phyloP scores from a whole-genome alignment of 768 basidiomycete species.

The Mycena filopes region DNA sequence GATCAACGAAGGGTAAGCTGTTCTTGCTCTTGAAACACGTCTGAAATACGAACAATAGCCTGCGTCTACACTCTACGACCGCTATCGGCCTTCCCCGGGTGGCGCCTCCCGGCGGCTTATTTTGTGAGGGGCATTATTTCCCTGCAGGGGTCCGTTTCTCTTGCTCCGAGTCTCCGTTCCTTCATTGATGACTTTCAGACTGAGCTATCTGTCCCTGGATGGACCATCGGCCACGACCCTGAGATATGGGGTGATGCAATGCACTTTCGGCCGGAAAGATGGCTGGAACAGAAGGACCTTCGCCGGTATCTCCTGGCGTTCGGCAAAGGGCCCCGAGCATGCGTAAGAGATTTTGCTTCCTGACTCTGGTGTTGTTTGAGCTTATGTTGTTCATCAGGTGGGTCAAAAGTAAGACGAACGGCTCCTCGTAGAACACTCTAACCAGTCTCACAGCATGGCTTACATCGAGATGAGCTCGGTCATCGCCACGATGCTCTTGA shows the following conservation, averaged over 20 bases:
- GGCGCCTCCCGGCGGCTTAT: slow-evolving; percentile 42
- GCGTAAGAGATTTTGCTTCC: slow-evolving; percentile 38
- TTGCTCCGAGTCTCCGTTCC: neutral
- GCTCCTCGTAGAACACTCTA: no score
- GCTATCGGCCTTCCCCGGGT: slow-evolving; percentile 49
- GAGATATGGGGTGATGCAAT: slow-evolving; percentile 47
- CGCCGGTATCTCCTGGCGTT: slow-evolving; percentile 43
- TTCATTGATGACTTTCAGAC: slow-evolving; percentile 32
- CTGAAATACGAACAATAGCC: slow-evolving; percentile 30
- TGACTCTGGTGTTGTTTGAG: neutral
- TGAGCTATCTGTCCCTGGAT: slow-evolving; percentile 48
- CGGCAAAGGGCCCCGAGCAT: slow-evolving; percentile 45
- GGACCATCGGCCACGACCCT: slow-evolving; percentile 45
- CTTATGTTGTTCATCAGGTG: slow-evolving; percentile 30
- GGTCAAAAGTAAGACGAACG: slow-evolving; percentile 41
- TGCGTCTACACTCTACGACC: slow-evolving; percentile 47
- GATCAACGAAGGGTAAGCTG: slow-evolving; percentile 41
- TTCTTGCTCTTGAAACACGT: neutral
- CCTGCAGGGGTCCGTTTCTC: slow-evolving; percentile 41
- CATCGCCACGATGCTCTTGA: slow-evolving; percentile 38
- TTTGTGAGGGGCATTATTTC: slow-evolving; percentile 40
- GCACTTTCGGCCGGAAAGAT: slow-evolving; percentile 48
- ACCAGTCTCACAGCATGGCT: slow-evolving; percentile 34
- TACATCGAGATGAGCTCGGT: slow-evolving; percentile 42
- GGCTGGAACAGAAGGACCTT: slow-evolving; percentile 43